Conservation (phyloP, 2,329 filamentous ascomycete genomes). For the Fusarium sp. region DNA sequence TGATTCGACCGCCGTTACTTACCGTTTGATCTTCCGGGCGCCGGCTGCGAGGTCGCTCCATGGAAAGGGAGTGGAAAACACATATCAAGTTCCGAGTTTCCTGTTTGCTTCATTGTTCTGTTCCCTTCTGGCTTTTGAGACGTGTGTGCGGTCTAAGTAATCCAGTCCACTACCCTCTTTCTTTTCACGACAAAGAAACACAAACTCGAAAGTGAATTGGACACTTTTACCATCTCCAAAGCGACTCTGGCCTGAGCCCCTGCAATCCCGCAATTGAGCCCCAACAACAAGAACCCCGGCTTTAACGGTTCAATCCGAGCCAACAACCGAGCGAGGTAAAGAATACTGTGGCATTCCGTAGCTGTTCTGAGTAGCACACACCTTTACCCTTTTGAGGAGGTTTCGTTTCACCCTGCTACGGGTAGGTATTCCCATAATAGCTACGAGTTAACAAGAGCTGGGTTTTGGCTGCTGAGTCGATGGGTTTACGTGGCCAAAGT, state of each 20-base stretch:
- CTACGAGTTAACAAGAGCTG: background rate
- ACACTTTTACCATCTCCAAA: background rate
- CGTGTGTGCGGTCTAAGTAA: background rate
- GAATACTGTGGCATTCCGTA: slow-evolving; percentile 27
- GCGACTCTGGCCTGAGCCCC: slow-evolving; percentile 1
- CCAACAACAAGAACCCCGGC: slow-evolving; percentile 18
- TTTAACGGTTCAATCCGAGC: slow-evolving; percentile 5
- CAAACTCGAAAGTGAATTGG: background rate
- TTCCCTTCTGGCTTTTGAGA: background rate
- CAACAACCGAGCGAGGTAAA: slow-evolving; percentile 18
- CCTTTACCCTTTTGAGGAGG: background rate
- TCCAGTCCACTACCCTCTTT: background rate
- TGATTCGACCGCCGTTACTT: slow-evolving; percentile 24
- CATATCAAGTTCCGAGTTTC: background rate
- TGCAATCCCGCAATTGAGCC: slow-evolving; percentile 10
- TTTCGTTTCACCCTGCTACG: slow-evolving; percentile 1
- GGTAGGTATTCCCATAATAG: background rate
- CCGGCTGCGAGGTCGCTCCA: background rate
- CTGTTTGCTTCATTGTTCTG: background rate
- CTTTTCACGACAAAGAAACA: background rate
- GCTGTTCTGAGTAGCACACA: background rate
- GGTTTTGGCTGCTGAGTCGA: background rate
- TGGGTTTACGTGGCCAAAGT: slow-evolving; percentile 3
- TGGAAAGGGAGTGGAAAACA: background rate
- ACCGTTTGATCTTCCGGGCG: slow-evolving; percentile 8